Percentiles rank a stretch among this genome's conserved stretches.
Evolutionary conservation across 192 early-diverging fungal species (phyloP).

Genomic region (Backusella macrospora): DNA sequence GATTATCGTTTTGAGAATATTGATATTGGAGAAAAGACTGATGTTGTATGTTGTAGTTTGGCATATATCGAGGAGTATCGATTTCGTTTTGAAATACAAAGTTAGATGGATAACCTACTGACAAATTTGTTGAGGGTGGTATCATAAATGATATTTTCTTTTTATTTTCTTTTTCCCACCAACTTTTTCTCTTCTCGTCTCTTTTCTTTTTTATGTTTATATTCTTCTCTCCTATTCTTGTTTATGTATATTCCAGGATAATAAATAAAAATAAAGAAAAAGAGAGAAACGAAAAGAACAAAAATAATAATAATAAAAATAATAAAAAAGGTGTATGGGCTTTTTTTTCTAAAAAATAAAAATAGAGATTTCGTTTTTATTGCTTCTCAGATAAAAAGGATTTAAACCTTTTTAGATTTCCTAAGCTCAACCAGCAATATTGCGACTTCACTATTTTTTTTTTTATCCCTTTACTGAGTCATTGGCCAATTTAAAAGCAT

Average conservation of each 20-base stretch:
- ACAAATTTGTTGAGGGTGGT: not conserved
- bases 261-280: not conserved
- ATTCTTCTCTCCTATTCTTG: not conserved
- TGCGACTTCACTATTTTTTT: not conserved
- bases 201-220: not conserved
- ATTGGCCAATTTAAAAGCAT: not conserved
- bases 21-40: slow-evolving; percentile 7
- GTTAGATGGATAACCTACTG: slow-evolving; percentile 1
- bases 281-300: not conserved
- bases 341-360: slow-evolving; percentile 5
- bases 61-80: not conserved
- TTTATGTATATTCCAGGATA: not conserved
- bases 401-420: not conserved
- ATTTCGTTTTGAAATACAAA: slow-evolving; percentile 11
- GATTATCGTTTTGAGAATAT: not conserved
- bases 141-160: not conserved
- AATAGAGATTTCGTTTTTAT: not conserved
- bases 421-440: not conserved
- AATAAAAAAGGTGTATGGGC: not conserved
- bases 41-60: not conserved
- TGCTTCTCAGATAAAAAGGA: slow-evolving; percentile 16
- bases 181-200: not conserved
- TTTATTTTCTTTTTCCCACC: not conserved
- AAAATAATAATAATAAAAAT: not conserved
- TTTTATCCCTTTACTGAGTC: not conserved